Conservation (phyloP, 768 basidiomycete genomes). For the Xerocomellus amylosporus region DNA sequence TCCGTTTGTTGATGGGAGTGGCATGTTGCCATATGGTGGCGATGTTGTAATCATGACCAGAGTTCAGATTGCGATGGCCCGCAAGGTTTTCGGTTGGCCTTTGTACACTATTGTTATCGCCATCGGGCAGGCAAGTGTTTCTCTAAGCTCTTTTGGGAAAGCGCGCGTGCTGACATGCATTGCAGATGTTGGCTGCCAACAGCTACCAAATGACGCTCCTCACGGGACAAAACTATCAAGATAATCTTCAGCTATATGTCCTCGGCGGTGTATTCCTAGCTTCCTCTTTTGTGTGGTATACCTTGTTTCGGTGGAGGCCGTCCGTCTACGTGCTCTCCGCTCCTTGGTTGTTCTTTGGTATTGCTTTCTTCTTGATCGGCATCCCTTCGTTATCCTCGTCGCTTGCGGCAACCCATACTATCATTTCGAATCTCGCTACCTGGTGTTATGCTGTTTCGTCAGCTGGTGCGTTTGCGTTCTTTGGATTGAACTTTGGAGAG, state of each 20-base stretch:
- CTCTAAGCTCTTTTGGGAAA: background rate
- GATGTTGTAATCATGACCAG: conserved; percentile 77
- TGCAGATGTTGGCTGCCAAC: conserved; percentile 79
- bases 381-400: conserved; percentile 69
- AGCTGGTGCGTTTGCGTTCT: conserved; percentile 91
- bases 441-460: conserved; percentile 92
- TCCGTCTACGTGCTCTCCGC: conserved; percentile 82
- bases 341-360: conserved; percentile 89
- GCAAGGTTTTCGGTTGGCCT: conserved; percentile 84
- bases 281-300: conserved; percentile 86
- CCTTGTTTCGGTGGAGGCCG: conserved; percentile 82
- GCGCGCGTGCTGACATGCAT: conserved; percentile 1
- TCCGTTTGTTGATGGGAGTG: conserved; percentile 43
- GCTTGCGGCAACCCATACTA: conserved; percentile 60
- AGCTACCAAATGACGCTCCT: conserved; percentile 94
- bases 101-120: conserved; percentile 89
- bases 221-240: conserved; percentile 81
- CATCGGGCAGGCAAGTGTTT: conserved; percentile 61
- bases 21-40: conserved; percentile 49
- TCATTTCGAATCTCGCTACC: conserved; percentile 73
- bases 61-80: conserved; percentile 78
- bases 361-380: conserved; percentile 90
- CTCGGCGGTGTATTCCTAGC: conserved; percentile 87
- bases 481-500: conserved; percentile 95
- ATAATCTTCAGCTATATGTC: conserved; percentile 81